These are phyloP conservation scores for Epichloe coenophiala DNA, from an alignment of 2,329 filamentous ascomycete genomes.

Conservation along the genomic window DNA sequence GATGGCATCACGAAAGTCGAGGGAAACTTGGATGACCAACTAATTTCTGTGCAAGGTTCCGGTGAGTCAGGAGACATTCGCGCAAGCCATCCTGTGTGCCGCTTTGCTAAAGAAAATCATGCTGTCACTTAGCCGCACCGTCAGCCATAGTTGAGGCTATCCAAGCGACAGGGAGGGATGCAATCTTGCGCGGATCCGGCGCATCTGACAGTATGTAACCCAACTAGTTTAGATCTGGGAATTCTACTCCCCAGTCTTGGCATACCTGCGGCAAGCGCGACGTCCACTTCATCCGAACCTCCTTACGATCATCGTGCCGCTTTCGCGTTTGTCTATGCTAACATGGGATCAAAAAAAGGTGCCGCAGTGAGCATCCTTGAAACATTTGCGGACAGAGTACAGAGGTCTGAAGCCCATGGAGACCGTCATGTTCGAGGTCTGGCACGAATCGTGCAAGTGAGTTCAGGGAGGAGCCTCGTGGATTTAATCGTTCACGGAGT, in stretches of 20 bases:
- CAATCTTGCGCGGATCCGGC: constrained; percentile 83
- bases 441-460: constrained; percentile 87
- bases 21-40: constrained; percentile 67
- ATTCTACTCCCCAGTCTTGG: neutral
- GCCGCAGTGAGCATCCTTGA: constrained; percentile 94
- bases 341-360: constrained; percentile 26
- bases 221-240: neutral
- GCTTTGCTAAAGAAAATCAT: neutral
- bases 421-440: constrained; percentile 63
- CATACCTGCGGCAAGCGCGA: neutral
- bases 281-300: neutral
- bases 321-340: neutral
- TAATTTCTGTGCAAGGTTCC: constrained; percentile 76
- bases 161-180: constrained; percentile 80
- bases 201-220: constrained; percentile 60
- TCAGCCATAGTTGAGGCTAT: constrained; percentile 83
- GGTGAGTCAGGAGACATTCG: constrained; percentile 28
- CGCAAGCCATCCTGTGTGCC: neutral
- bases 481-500: constrained; percentile 81
- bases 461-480: constrained; percentile 62
- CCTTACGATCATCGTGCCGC: neutral
- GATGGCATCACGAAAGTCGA: constrained; percentile 72
- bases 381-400: constrained; percentile 52
- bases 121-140: constrained; percentile 49
- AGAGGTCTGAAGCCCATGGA: constrained; percentile 26